Percentiles rank a stretch among this genome's conserved stretches.
Evolutionary conservation across 176 grass and related monocot species (phyloP).

Genomic region (Oryza punctata): DNA sequence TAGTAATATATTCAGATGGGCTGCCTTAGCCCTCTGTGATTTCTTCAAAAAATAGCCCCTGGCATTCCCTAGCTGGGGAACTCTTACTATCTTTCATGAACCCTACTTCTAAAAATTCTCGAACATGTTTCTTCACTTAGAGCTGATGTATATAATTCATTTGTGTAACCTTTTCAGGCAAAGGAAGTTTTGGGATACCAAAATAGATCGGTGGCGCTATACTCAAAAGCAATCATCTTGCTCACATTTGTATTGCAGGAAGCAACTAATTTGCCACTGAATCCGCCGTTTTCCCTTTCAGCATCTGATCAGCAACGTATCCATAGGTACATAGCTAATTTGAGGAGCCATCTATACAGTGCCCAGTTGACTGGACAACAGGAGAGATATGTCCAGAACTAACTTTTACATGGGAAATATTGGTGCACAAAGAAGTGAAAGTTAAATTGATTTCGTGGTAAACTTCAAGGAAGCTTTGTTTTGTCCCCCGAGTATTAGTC

Average conservation of each 20-base stretch:
- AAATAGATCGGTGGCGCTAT: constrained; percentile 48
- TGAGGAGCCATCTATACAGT: constrained; percentile 54
- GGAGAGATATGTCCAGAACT: constrained; percentile 34
- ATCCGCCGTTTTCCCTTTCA: constrained; percentile 59
- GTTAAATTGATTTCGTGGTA: constrained; percentile 20
- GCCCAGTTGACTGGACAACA: constrained; percentile 38
- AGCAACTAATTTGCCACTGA: constrained; percentile 57
- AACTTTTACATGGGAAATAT: constrained; percentile 27
- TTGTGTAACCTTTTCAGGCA: constrained; percentile 39
- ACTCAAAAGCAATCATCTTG: constrained; percentile 73
- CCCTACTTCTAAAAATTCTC: not conserved
- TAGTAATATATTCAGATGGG: not conserved
- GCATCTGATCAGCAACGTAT: constrained; percentile 49
- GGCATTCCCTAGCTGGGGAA: not conserved
- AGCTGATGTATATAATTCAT: not conserved
- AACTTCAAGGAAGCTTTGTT: not conserved
- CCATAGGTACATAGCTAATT: constrained; percentile 56
- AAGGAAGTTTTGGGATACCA: constrained; percentile 61
- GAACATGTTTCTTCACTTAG: not conserved
- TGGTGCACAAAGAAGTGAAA: constrained; percentile 33
- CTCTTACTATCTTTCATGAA: not conserved
- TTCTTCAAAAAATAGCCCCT: not conserved
- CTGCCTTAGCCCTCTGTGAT: not conserved
- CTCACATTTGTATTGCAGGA: constrained; percentile 66
- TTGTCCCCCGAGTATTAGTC: constrained; percentile 15